Conservation (phyloP, 306 rosid species). For the Trichosanthes cucumerina region DNA sequence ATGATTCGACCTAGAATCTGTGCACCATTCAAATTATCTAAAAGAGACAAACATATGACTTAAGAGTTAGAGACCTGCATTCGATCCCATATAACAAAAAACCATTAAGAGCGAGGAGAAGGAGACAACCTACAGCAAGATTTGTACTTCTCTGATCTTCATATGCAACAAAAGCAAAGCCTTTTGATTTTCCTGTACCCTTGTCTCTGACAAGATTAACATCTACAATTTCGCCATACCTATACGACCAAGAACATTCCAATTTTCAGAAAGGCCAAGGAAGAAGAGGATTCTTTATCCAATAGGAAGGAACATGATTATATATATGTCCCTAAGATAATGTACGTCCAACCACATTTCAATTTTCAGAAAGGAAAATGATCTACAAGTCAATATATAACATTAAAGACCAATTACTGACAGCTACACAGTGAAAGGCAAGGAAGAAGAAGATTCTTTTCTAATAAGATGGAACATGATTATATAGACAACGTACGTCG, state of each 20-base stretch:
- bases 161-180: conserved; percentile 79
- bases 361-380: background rate
- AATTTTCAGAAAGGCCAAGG: background rate
- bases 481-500: conserved; percentile 6
- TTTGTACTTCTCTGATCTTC: conserved; percentile 91
- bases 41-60: background rate
- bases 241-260: conserved; percentile 13
- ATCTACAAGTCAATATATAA: background rate
- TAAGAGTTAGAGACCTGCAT: background rate
- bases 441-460: background rate
- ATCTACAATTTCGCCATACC: conserved; percentile 84
- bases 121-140: conserved; percentile 65
- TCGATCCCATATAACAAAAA: background rate
- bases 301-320: background rate
- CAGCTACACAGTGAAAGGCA: background rate
- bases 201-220: conserved; percentile 86
- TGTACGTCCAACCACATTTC: conserved; percentile 12
- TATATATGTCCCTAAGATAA: background rate
- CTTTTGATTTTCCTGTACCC: conserved; percentile 84
- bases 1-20: conserved; percentile 65
- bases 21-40: conserved; percentile 89
- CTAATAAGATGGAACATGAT: background rate
- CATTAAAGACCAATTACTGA: background rate
- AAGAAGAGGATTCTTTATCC: background rate
- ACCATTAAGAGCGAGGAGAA: background rate